Evolutionary conservation across 495 filamentous ascomycete species (phyloP).

Genomic region (Neurospora sp.): DNA sequence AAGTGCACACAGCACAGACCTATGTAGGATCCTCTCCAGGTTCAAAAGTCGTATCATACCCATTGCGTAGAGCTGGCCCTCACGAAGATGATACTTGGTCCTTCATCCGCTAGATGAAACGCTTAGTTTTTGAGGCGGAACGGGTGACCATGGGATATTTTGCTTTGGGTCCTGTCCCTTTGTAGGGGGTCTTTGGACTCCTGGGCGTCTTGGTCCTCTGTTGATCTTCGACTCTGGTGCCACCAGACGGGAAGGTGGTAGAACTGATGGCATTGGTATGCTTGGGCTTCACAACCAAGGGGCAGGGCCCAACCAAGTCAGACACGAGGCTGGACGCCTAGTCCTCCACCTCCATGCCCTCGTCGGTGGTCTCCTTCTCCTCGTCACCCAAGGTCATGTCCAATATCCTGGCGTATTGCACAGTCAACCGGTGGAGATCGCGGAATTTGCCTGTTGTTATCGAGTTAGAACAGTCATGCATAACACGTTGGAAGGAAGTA

Average conservation of each 20-base stretch:
- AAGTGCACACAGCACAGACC: background rate
- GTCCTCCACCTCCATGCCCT: conserved; percentile 17
- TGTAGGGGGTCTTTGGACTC: background rate
- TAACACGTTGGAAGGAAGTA: background rate
- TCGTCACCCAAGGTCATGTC: conserved; percentile 51
- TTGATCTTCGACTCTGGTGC: background rate
- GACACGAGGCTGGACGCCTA: conserved; percentile 1
- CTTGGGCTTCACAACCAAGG: background rate
- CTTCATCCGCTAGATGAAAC: background rate
- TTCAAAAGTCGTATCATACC: background rate
- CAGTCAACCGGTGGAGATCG: conserved; percentile 79
- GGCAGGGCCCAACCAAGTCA: background rate
- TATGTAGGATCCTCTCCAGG: background rate
- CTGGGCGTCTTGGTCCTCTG: background rate
- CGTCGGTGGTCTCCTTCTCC: conserved; percentile 8
- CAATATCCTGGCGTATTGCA: conserved; percentile 75
- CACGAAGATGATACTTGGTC: background rate
- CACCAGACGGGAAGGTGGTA: background rate
- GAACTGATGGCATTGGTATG: background rate
- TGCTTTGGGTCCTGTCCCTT: background rate
- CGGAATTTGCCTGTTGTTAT: conserved; percentile 71
- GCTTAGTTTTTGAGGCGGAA: background rate
- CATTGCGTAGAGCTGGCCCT: background rate
- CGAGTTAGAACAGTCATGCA: conserved; percentile 18
- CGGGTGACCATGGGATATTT: background rate